Evolutionary conservation across 306 rosid species (phyloP).

Genomic region (Castanospermum australe): DNA sequence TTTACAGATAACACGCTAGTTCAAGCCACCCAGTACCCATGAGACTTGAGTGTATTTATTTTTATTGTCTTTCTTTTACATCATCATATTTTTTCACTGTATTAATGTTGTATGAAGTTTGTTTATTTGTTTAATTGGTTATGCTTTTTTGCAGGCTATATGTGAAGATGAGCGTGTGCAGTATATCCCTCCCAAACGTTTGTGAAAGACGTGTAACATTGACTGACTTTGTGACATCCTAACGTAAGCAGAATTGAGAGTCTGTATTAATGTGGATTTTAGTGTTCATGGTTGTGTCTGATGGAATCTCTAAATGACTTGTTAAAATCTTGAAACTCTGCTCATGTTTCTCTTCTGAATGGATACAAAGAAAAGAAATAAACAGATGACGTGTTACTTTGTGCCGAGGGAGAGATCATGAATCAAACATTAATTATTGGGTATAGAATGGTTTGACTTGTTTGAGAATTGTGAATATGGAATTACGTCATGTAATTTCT

Average conservation of each 20-base stretch:
- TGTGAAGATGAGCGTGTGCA: slow-evolving; percentile 79
- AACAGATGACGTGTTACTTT: background rate
- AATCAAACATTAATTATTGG: background rate
- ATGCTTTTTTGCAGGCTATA: slow-evolving; percentile 53
- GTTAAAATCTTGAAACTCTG: background rate
- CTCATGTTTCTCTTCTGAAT: background rate
- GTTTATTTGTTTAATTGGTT: background rate
- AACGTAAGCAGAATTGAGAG: background rate
- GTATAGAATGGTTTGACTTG: background rate
- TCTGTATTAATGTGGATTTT: slow-evolving; percentile 4
- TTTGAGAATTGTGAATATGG: too few species aligned
- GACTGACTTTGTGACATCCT: background rate
- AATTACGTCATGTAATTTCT: too few species aligned
- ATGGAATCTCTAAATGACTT: background rate
- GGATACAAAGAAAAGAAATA: background rate
- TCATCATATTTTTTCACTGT: background rate
- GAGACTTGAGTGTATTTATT: background rate
- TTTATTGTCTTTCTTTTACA: background rate
- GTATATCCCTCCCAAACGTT: slow-evolving; percentile 72
- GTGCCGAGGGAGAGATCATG: background rate
- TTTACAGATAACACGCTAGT: background rate
- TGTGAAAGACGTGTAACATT: slow-evolving; percentile 27
- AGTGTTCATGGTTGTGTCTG: slow-evolving; percentile 2
- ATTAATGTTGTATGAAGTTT: background rate
- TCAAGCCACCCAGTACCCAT: background rate